These are phyloP conservation scores for Ceratocystis cubensis DNA, from an alignment of 2,329 filamentous ascomycete genomes.

Conservation along the genomic window DNA sequence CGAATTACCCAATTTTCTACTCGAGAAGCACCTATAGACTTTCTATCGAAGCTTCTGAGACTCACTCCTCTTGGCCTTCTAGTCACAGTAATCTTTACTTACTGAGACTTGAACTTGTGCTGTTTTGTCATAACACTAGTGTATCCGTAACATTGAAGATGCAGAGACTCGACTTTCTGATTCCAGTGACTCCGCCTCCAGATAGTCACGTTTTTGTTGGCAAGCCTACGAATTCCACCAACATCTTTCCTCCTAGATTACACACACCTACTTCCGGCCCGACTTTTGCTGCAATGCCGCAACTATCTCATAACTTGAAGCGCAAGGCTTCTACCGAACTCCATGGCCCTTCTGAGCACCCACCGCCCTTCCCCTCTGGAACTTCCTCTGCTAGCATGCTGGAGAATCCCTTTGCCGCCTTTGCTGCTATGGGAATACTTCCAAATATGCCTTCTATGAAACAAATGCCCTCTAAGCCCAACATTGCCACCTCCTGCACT, in stretches of 20 bases:
- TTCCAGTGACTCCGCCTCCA: slow-evolving; percentile 32
- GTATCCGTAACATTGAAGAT: slow-evolving; percentile 22
- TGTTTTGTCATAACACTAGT: not conserved
- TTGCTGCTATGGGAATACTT: slow-evolving; percentile 14
- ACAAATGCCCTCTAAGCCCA: not conserved
- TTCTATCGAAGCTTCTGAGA: too few relatives aligned
- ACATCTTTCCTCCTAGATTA: slow-evolving; percentile 13
- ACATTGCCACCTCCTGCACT: not conserved
- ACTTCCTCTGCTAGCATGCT: slow-evolving; percentile 23
- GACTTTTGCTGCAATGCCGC: slow-evolving; percentile 17
- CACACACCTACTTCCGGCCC: slow-evolving; percentile 20
- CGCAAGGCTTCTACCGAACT: slow-evolving; percentile 19
- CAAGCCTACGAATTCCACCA: slow-evolving; percentile 10
- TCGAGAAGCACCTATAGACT: too few relatives aligned
- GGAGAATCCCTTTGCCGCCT: slow-evolving; percentile 13
- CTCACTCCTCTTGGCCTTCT: too few relatives aligned
- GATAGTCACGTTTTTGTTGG: slow-evolving; percentile 29
- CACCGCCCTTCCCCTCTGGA: slow-evolving; percentile 22
- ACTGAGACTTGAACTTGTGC: not conserved
- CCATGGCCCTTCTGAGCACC: slow-evolving; percentile 19
- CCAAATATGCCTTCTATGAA: slow-evolving; percentile 7
- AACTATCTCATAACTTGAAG: slow-evolving; percentile 7
- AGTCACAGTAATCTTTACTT: not conserved
- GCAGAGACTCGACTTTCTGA: slow-evolving; percentile 24
- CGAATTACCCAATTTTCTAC: not conserved